phyloP scores from a whole-genome alignment of 2,329 filamentous ascomycete species.

The Eutypella sp. region DNA sequence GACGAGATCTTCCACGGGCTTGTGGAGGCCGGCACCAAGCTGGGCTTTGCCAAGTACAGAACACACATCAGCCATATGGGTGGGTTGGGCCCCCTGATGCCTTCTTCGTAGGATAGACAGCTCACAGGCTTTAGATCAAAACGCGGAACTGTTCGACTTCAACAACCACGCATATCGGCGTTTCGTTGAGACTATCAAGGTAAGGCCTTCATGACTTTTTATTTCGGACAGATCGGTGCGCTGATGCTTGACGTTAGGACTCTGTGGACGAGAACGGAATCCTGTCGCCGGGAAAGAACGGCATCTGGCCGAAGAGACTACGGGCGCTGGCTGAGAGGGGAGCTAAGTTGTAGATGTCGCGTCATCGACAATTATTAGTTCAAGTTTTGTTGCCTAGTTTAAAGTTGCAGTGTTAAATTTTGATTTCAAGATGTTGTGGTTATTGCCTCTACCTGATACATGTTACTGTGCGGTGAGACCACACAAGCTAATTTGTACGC shows the following conservation, averaged over 20 bases:
- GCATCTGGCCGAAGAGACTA: constrained; percentile 31
- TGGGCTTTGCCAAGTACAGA: constrained; percentile 34
- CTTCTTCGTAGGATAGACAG: too few relatives aligned
- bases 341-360: neutral
- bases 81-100: too few relatives aligned
- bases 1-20: constrained; percentile 29
- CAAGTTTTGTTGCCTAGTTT: too few relatives aligned
- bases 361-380: neutral
- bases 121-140: too few relatives aligned
- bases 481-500: too few relatives aligned
- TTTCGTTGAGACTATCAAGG: constrained; percentile 35
- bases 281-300: constrained; percentile 33
- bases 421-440: too few relatives aligned
- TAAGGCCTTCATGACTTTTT: constrained; percentile 9
- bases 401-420: too few relatives aligned
- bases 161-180: constrained; percentile 33
- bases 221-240: neutral
- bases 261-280: constrained; percentile 33
- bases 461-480: too few relatives aligned
- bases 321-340: neutral
- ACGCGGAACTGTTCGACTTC: constrained; percentile 33
- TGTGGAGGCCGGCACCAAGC: constrained; percentile 28
- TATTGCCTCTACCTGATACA: too few relatives aligned
- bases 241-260: constrained; percentile 19
- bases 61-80: constrained; percentile 37